Evolutionary conservation across 2,329 filamentous ascomycete species (phyloP).

Genomic region (Cercospora berteroae): DNA sequence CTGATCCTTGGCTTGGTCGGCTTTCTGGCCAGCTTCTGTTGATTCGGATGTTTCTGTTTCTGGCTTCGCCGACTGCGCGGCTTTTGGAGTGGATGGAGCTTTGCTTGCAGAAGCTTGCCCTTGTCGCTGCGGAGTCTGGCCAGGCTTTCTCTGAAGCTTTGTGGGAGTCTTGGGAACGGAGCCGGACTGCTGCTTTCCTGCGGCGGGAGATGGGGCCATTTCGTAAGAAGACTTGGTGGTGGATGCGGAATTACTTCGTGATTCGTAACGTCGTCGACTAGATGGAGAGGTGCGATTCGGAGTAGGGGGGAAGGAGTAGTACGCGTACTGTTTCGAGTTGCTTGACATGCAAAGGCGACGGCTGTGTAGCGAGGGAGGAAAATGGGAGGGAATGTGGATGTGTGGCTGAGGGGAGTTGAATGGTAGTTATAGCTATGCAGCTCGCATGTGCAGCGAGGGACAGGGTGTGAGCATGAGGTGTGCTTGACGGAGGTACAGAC

Average conservation of each 20-base stretch:
- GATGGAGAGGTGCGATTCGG: conserved; percentile 47
- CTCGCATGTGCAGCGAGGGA: conserved; percentile 12
- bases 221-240: conserved; percentile 35
- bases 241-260: conserved; percentile 34
- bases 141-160: conserved; percentile 46
- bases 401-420: conserved; percentile 25
- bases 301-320: conserved; percentile 53
- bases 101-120: conserved; percentile 10
- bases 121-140: conserved; percentile 19
- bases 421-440: conserved; percentile 22
- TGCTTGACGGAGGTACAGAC: conserved; percentile 12
- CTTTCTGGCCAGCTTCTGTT: conserved; percentile 39
- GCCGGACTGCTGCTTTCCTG: conserved; percentile 47
- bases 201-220: conserved; percentile 53
- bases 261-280: conserved; percentile 30
- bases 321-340: conserved; percentile 50
- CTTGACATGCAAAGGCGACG: conserved; percentile 47
- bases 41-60: conserved; percentile 39
- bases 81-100: conserved; percentile 32
- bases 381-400: conserved; percentile 14
- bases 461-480: neutral
- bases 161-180: conserved; percentile 50
- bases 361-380: conserved; percentile 19
- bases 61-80: conserved; percentile 35
- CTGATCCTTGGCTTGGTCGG: conserved; percentile 37